phyloP scores from a whole-genome alignment of 2,329 filamentous ascomycete genomes.

The Cladophialophora exuberans region DNA sequence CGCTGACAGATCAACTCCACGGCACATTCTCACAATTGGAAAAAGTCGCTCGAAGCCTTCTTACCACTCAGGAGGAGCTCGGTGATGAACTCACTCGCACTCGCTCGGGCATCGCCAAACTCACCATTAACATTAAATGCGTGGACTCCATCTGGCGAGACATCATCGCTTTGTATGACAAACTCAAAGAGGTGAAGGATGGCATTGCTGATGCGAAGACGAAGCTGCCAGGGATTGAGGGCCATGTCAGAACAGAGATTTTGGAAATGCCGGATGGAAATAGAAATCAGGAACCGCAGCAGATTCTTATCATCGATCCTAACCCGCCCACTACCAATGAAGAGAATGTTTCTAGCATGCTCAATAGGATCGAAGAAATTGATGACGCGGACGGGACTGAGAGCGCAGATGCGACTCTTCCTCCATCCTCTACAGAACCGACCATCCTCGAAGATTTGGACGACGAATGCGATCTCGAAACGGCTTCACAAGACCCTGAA shows the following conservation, averaged over 20 bases:
- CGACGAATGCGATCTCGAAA: not conserved
- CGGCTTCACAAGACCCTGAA: not conserved
- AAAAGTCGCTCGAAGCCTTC: slow-evolving; percentile 9
- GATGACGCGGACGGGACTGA: not conserved
- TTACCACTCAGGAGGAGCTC: slow-evolving; percentile 13
- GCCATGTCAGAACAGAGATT: not conserved
- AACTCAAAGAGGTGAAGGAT: slow-evolving; percentile 6
- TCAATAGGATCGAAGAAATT: not conserved
- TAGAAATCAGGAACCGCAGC: not conserved
- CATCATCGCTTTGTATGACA: not conserved
- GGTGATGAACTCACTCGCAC: slow-evolving; percentile 2
- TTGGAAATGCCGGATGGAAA: not conserved
- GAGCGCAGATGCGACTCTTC: not conserved
- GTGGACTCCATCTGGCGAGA: slow-evolving; percentile 16
- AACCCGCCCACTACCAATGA: not conserved
- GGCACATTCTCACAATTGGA: slow-evolving; percentile 15
- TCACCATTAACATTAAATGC: slow-evolving; percentile 19
- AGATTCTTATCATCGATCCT: not conserved
- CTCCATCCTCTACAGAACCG: not conserved
- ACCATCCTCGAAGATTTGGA: not conserved
- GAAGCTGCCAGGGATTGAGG: not conserved
- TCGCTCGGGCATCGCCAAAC: slow-evolving; percentile 7
- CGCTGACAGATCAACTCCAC: slow-evolving; percentile 5
- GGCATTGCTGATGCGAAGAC: not conserved
- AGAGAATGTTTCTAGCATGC: not conserved